Conservation (phyloP, 768 basidiomycete species). For the Tricholoma sp. region DNA sequence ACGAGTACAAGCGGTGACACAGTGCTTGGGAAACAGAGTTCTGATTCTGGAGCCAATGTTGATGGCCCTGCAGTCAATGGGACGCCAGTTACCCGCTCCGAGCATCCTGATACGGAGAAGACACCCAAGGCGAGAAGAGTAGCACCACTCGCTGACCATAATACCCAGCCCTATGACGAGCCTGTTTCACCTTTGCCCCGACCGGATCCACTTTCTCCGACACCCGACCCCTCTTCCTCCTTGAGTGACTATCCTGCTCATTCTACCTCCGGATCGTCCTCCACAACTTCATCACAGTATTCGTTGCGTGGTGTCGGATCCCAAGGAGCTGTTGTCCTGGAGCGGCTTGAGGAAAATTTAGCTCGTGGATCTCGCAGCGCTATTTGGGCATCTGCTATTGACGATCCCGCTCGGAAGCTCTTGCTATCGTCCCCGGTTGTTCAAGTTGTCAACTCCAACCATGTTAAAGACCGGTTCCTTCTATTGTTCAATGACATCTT, state of each 20-base stretch:
- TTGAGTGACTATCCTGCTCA: slow-evolving; percentile 64
- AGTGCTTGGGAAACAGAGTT: slow-evolving; percentile 16
- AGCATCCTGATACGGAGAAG: slow-evolving; percentile 32
- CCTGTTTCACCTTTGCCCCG: slow-evolving; percentile 39
- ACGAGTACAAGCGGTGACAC: slow-evolving; percentile 39
- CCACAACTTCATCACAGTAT: slow-evolving; percentile 66
- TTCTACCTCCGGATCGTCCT: slow-evolving; percentile 69
- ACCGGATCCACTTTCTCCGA: slow-evolving; percentile 57
- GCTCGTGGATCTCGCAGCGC: slow-evolving; percentile 54
- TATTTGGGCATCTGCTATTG: slow-evolving; percentile 60
- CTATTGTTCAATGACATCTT: slow-evolving; percentile 97
- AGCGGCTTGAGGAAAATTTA: slow-evolving; percentile 68
- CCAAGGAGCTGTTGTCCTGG: slow-evolving; percentile 54
- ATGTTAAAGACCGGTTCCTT: slow-evolving; percentile 92
- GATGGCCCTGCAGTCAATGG: slow-evolving; percentile 11
- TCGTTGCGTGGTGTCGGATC: slow-evolving; percentile 37
- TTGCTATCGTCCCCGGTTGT: slow-evolving; percentile 81
- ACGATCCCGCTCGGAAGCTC: slow-evolving; percentile 84
- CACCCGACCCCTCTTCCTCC: slow-evolving; percentile 76
- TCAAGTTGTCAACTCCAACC: slow-evolving; percentile 91
- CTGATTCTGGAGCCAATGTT: slow-evolving; percentile 12
- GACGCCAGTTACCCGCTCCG: slow-evolving; percentile 11
- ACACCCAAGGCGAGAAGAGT: slow-evolving; percentile 37
- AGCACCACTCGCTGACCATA: slow-evolving; percentile 23
- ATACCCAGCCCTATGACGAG: slow-evolving; percentile 23